Evolutionary conservation across 2,329 filamentous ascomycete genomes (phyloP), one percentile per base, ranked within the genome.

Genomic region (Colletotrichum nymphaeae): DNA sequence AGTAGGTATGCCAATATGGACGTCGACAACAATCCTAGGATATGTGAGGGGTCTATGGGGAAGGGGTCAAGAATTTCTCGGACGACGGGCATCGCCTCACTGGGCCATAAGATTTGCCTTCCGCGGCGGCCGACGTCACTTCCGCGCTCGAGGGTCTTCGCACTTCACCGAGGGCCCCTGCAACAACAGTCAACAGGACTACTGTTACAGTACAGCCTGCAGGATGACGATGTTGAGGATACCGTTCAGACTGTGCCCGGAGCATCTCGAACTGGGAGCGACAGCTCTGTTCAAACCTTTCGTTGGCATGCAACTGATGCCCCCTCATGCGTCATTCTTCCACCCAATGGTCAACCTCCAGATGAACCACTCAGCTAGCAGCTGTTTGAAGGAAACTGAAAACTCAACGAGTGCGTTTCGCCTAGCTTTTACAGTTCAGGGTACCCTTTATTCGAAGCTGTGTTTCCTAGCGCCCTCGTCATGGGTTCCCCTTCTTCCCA

Each of bases 81-180:
- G 35, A 35, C 59, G 30, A 28, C 26, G 11, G 58, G 59, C 66
- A 58, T 69, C 65, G 52, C 69, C 69, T 69, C 65, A 59, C 42
- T 59, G 59, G 42, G n/a, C 26, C 69, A 53, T 46, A 28, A 24
- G 24, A 64, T 63, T 46, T 67, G 59, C 53, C 52, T 32, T 64
- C 59, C 30, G 32, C 59, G 49, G 30, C 42, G 69, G 53, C 58
- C 69, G 69, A 72, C 65, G 69, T 72, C 69, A 69, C 58, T 42
- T 55, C 58, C 66, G 66, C 42, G 26, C 46, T 68, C 49, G 56
- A 67, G n/a, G 26, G 37, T 68, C 56, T 60, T 68, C n/a, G 55
- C 24, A 30, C 55, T 66, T 65, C 67, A 30, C 14, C 62, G 24
- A 42, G 7, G 55, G 55, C 32, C 26, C 24, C 37, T 62, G 37